Evolutionary conservation across 148 eudicot species (phyloP).

Genomic region (Rhododendron griersonianum): DNA sequence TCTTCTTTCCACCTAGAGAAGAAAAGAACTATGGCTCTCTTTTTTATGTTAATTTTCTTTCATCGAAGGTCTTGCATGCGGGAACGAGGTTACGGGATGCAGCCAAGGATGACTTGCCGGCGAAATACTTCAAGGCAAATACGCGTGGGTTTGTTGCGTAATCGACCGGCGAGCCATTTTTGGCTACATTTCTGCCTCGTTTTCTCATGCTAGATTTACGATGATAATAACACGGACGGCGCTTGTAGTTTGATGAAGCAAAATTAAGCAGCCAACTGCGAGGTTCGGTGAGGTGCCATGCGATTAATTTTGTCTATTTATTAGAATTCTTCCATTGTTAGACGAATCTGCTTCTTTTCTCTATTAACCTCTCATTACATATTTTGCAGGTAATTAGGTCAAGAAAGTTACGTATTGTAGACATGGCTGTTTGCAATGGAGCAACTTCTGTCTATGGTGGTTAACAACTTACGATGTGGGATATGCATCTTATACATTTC

Average conservation of each 20-base stretch:
- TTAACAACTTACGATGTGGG: too few species aligned
- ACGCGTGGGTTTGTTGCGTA: not conserved
- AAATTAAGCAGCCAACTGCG: not conserved
- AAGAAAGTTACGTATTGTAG: too few species aligned
- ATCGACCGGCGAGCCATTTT: slow-evolving; percentile 28
- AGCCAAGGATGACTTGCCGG: slow-evolving; percentile 75
- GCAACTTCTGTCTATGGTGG: not conserved
- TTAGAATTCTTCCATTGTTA: not conserved
- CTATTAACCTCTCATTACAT: not conserved
- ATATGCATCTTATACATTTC: too few species aligned
- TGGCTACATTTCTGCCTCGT: slow-evolving; percentile 33
- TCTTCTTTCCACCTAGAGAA: not conserved
- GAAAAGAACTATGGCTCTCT: not conserved
- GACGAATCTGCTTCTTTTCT: not conserved
- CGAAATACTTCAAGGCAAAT: not conserved
- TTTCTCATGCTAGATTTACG: slow-evolving; percentile 37
- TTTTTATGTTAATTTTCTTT: not conserved
- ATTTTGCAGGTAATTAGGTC: not conserved
- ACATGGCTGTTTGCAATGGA: not conserved
- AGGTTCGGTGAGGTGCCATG: not conserved
- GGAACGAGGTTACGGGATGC: slow-evolving; percentile 28
- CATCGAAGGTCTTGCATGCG: slow-evolving; percentile 48
- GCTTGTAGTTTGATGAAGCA: not conserved
- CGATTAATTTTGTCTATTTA: not conserved
- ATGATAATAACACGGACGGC: slow-evolving; percentile 1